phyloP scores from a whole-genome alignment of 1,139 yeast species.

The Pneumocystis jirovecii region DNA sequence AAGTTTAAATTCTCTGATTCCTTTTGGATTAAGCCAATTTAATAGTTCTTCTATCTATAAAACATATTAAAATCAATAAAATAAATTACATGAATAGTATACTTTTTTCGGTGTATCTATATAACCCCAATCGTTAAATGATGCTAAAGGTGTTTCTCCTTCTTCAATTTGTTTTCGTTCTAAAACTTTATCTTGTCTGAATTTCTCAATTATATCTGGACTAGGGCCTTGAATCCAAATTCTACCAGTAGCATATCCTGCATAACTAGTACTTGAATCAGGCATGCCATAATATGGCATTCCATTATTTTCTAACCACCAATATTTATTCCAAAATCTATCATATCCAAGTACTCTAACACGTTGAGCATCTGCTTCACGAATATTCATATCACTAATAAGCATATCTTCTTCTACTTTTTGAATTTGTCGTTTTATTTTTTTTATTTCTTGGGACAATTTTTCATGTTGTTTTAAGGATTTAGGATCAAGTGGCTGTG shows the following conservation, averaged over 20 bases:
- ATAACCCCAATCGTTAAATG: conserved; percentile 49
- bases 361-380: conserved; percentile 52
- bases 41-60: conserved; percentile 30
- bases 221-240: conserved; percentile 92
- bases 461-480: conserved; percentile 2
- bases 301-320: conserved; percentile 92
- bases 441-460: conserved; percentile 4
- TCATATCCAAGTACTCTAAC: conserved; percentile 69
- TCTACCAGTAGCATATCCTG: conserved; percentile 69
- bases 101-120: conserved; percentile 52
- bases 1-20: conserved; percentile 55
- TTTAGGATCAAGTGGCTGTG: neutral
- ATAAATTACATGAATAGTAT: neutral
- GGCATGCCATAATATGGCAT: conserved; percentile 31
- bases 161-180: conserved; percentile 63
- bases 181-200: conserved; percentile 24
- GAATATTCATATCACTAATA: conserved; percentile 26
- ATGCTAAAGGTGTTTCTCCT: conserved; percentile 30
- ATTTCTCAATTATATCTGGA: conserved; percentile 39
- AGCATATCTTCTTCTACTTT: conserved; percentile 44
- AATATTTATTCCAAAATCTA: conserved; percentile 68
- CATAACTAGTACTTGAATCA: conserved; percentile 21
- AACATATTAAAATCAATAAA: neutral
- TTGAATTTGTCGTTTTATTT: conserved; percentile 21
- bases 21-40: conserved; percentile 61